Evolutionary conservation across 1,284 basidiomycete species (phyloP), one percentile per base, ranked within the genome.

Genomic region (Thecaphora thlaspeos): DNA sequence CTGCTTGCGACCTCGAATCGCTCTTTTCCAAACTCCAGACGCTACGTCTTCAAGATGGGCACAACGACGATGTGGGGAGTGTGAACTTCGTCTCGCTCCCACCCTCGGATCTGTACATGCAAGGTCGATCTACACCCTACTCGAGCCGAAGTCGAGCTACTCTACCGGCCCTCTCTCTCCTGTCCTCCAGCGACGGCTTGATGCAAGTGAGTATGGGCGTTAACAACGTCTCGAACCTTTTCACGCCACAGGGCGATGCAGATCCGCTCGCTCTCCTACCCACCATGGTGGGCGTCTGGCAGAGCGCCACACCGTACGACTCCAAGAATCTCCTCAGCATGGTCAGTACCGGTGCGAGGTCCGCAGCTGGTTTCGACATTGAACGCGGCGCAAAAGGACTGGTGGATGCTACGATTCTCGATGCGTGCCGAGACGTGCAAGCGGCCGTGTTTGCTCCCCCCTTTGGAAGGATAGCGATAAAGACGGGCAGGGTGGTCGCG

Each of bases 171-270:
- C 52, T 61, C 36, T n/a, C 34, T 3, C 45, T 67, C 14, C 0
- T 15, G 18, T 28, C 48, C 22, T 43, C 46, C 18, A 23, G 41
- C 18, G 8, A 1, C 1, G 3, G 23, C 1, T 45, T 41, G 23
- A 47, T 50, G 17, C 50, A 51, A 17, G 57, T 52, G 40, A 48
- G 50, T 3, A 55, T 58, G 40, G 55, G 58, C 9, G 50, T 67
- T 12, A 68, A 61, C 53, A 68, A 68, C 24, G 55, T 68, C 12
- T 48, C 43, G 21, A 67, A 68, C 42, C 56, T 68, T 12, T 68
- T 68, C 23, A 66, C 62, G 14, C 66, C 66, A 1, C 66, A 68
- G 28, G 66, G 66, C 18, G 63, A 68, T 37, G 58, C 51, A 3
- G 66, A 68, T 41, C 66, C 66, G 3, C 30, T 68, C 0, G 55